Conservation (phyloP, 192 early-diverging fungal genomes). For the Thoreauomyces humboldtii region DNA sequence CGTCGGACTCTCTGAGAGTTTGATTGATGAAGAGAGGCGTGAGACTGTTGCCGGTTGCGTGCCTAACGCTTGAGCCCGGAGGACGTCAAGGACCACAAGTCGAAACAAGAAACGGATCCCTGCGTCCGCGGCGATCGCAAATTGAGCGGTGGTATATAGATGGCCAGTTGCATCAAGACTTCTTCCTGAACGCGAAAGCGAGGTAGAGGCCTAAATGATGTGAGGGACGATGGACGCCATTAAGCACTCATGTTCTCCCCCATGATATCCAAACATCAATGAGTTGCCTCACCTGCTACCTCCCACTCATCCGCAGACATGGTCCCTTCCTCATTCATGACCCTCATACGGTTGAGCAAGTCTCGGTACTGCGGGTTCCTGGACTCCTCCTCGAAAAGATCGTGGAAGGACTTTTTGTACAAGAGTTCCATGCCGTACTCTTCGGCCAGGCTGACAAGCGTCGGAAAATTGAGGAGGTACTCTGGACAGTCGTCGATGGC, state of each 20-base stretch:
- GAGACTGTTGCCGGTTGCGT: too few relatives aligned
- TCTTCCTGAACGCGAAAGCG: constrained; percentile 71
- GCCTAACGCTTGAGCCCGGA: too few relatives aligned
- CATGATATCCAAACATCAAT: too few relatives aligned
- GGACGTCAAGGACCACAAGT: too few relatives aligned
- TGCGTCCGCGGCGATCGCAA: too few relatives aligned
- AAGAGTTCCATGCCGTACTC: constrained; percentile 79
- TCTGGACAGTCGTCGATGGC: constrained; percentile 97
- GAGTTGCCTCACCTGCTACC: constrained; percentile 76
- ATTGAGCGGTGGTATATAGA: too few relatives aligned
- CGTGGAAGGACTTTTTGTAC: constrained; percentile 78
- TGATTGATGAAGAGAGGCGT: too few relatives aligned
- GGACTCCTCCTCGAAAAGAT: constrained; percentile 67
- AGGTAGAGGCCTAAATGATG: constrained; percentile 55
- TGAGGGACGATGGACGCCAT: too few relatives aligned
- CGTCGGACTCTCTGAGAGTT: too few relatives aligned
- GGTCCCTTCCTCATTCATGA: constrained; percentile 64
- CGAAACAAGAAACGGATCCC: too few relatives aligned
- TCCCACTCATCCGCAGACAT: constrained; percentile 92
- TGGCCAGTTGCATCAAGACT: neutral
- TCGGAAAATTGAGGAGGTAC: constrained; percentile 85
- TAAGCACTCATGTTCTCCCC: too few relatives aligned
- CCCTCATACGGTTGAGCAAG: constrained; percentile 79
- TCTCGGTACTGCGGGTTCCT: constrained; percentile 43
- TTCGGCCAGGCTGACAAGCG: constrained; percentile 72